Base-by-base conservation (phyloP, 371 early-diverging fungal species). In the Mucor irregularis region DNA sequence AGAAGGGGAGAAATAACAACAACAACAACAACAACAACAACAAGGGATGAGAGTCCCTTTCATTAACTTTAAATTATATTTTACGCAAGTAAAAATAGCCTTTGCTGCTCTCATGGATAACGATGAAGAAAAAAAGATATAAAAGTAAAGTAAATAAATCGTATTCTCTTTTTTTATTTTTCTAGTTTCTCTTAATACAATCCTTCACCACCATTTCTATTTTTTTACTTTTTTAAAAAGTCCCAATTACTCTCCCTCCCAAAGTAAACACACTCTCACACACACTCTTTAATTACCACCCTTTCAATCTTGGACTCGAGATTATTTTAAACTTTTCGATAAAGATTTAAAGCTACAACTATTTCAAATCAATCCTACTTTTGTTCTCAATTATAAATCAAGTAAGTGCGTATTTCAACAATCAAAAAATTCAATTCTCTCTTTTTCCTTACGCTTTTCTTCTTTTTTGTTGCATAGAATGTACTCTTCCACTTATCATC, bases 281-380 rank as follows among this genome's bases (percentile, higher is more conserved):
- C 37, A 7, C 17, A 53, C 53, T 47, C 48, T 47, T 53, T 53
- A n/a, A n/a, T n/a, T n/a, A n/a, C n/a, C n/a, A n/a, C n/a, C n/a
- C 38, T 49, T 38, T 50, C 38, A 14, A 48, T 50, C 17, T 42
- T 42, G 6, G 24, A 53, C 51, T 38, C 52, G 44, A 49, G 30
- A 37, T 55, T 55, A 30, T 56, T 56, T 56, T 56, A 56, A 59
- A 45, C 59, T 59, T 59, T 59, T 59, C 34, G 59, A 59, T 39
- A 59, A 59, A 59, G 59, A 52, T 50, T 58, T 59, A 52, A 35
- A 44, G 24, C 24, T 28, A 38, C 48, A 43, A 56, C 14, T 30
- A 43, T 53, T 24, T 43, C 45, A 54, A 45, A 54, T 54, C 34
- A 44, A 54, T 22, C 24, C 42, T 30, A 14, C 29, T 52, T 19